Evolutionary conservation across 1,139 yeast genomes (phyloP), one percentile per base, ranked within the genome.

Genomic region (Yueomyces sp.): DNA sequence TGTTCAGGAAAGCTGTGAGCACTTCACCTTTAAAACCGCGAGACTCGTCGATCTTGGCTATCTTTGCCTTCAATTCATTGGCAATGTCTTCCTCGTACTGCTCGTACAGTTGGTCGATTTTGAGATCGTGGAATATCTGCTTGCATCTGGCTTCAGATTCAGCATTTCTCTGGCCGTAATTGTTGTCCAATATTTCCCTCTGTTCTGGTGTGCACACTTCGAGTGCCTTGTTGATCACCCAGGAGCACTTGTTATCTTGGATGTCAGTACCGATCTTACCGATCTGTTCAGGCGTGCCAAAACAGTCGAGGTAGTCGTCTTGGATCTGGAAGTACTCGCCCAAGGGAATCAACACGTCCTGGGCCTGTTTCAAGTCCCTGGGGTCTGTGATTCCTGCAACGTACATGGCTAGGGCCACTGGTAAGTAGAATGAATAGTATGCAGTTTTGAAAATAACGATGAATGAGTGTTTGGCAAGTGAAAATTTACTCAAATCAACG

Each of bases 321-420:
- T 93, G 98, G 55, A 93, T 86, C 69, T 93, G 99, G 81, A 93
- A 93, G 65, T 93, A 93, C 67, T 93, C 96, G 47, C 99, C 99
- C 54, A 91, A 75, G 46, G 97, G 97, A 50, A 93, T 79, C 64
- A 93, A 75, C 41, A 93, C 78, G 54, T 85, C 93, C 50, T 72
- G 75, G 25, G 87, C 96, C 69, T 91, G 98, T 63, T 84, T 75
- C 63, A 93, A 73, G 63, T 89, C 96, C 53, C 69, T 64, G 46
- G 74, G 81, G 55, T 74, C 71, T 46, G 70, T 70, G 53, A 84
- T 65, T 42, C 96, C 97, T 46, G 94, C 81, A 75, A 85, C 82
- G 65, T 70, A 81, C 96, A 93, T 87, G 40, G 98, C 96, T 48
- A 93, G 73, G 4, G 95, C 97, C 43, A 93, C 99, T 26, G 99